Evolutionary conservation across 306 rosid species (phyloP), one percentile per base, ranked within the genome.

Genomic region (Dalbergia cochinchinensis): DNA sequence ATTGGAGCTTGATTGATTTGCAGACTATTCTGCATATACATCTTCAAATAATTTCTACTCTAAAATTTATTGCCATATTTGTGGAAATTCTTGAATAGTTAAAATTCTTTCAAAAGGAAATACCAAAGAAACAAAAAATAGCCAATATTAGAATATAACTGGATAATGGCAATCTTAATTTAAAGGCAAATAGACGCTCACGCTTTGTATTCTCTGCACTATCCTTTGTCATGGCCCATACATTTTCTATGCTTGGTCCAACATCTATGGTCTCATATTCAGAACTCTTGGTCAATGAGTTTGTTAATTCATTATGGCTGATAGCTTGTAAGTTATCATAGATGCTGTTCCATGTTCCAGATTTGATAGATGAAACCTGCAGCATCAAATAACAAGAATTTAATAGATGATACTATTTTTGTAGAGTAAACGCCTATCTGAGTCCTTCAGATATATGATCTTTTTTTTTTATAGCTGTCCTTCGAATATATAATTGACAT

Each of bases 261-360:
- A 92, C 86, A 83, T 85, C 91, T 61, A 91, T 85, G 67, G 88
- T 85, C 83, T 86, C 89, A 83, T 70, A 81, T 59, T 82, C 85
- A 44, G 89, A 79, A 84, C 74, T 58, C 72, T 90, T 87, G 22
- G 78, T 63, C 4, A 20, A 65, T 70, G 90, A 80, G 62, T 84
- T 81, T 8, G 85, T 72, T 62, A 83, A 55, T 57, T 90, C 91
- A 42, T 41, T 74, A 57, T 78, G 77, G 83, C 85, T 61, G 68
- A 91, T 63, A 41, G 85, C 84, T 87, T 91, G 97, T 64, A 90
- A 83, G n/a, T 90, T 78, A 79, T 94, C 99, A 85, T 85, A 92
- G 54, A 94, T 88, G 88, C 90, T 91, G 79, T 92, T 90, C 97
- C 97, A 90, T 87, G 84, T 84, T 84, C 99, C 98, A 74, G 84